Evolutionary conservation across 257 asterid species (phyloP).

Genomic region (Gentiana macrophylla): DNA sequence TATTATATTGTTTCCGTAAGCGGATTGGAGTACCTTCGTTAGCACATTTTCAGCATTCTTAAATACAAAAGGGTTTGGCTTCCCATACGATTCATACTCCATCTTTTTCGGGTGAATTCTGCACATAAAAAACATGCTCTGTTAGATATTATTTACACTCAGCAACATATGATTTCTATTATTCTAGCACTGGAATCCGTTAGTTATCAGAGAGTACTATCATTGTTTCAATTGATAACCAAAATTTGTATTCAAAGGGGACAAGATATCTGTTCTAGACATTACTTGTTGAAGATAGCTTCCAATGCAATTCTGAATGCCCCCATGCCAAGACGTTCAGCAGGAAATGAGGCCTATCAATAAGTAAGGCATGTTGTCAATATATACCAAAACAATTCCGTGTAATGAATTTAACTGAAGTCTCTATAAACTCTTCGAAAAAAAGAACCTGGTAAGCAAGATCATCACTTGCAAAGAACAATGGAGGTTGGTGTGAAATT

Average conservation of each 20-base stretch:
- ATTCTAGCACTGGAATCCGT: too few species aligned
- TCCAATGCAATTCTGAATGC: conserved; percentile 96
- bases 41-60: conserved; percentile 62
- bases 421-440: background rate
- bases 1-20: conserved; percentile 7
- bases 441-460: conserved; percentile 76
- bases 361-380: conserved; percentile 24
- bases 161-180: too few species aligned
- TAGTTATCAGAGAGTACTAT: too few species aligned
- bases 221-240: too few species aligned
- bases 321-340: conserved; percentile 95
- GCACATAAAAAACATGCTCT: conserved; percentile 16
- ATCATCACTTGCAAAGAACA: conserved; percentile 84
- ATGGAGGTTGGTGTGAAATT: conserved; percentile 65
- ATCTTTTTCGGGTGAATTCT: conserved; percentile 48
- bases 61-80: conserved; percentile 71
- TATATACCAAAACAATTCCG: background rate
- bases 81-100: conserved; percentile 79
- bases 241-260: too few species aligned
- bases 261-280: background rate
- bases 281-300: conserved; percentile 73
- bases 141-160: background rate
- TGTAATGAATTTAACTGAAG: conserved; percentile 8
- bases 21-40: conserved; percentile 32
- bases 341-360: conserved; percentile 75